A percentile compares a stretch with the other conserved stretches of the same genome.
These are phyloP conservation scores for Populus euphratica DNA, from an alignment of 345 rosid genomes.

Conservation along the genomic window DNA sequence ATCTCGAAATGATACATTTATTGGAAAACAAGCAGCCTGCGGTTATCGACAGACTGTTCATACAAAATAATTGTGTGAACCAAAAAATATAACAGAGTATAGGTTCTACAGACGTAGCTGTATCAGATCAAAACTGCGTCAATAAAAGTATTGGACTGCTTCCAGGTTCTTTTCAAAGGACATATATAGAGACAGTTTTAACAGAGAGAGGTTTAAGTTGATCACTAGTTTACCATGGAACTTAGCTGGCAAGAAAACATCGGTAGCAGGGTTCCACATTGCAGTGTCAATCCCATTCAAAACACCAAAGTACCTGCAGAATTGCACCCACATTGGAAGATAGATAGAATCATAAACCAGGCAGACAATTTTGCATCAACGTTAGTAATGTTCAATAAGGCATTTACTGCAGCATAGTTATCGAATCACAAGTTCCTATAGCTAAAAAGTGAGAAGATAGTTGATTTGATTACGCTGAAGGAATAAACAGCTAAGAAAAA, in stretches of 20 bases:
- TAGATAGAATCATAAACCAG: background rate
- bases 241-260: constrained; percentile 47
- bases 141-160: background rate
- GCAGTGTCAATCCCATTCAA: constrained; percentile 50
- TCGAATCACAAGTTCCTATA: background rate
- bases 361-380: background rate
- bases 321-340: background rate
- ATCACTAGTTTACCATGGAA: constrained; percentile 35
- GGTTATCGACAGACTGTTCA: background rate
- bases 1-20: background rate
- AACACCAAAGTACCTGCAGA: constrained; percentile 49
- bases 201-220: background rate
- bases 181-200: background rate
- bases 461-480: background rate
- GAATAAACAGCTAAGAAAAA: background rate
- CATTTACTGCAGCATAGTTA: too few species aligned
- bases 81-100: too few species aligned
- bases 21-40: background rate
- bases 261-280: constrained; percentile 54
- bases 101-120: too few species aligned
- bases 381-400: background rate
- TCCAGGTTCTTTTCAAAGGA: background rate
- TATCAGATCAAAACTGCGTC: background rate
- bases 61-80: background rate
- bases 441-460: background rate